These are phyloP conservation scores for Bretschneidera sinensis DNA, from an alignment of 345 rosid genomes.

Conservation along the genomic window DNA sequence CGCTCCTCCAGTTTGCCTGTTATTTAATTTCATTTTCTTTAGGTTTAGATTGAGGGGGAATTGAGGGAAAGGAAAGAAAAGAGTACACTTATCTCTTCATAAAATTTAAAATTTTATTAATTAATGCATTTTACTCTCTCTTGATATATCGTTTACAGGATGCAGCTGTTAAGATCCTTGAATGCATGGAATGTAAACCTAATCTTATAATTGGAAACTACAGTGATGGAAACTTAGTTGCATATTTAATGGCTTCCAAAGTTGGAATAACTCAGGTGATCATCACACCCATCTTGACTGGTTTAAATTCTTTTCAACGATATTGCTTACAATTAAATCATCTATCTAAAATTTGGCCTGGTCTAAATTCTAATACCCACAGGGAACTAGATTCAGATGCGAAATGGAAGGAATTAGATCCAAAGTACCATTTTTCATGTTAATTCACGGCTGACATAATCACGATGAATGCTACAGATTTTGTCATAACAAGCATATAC, in stretches of 20 bases:
- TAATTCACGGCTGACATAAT: conserved; percentile 85
- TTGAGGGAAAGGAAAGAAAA: no score
- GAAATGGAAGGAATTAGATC: conserved; percentile 79
- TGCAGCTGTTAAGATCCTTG: conserved; percentile 56
- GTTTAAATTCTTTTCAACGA: no score
- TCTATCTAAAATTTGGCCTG: no score
- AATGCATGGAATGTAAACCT: conserved; percentile 64
- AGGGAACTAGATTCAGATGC: conserved; percentile 89
- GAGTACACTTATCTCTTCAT: no score
- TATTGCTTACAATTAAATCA: no score
- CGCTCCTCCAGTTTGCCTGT: neutral
- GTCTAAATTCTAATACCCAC: no score
- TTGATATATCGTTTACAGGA: conserved; percentile 35
- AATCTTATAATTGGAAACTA: conserved; percentile 93
- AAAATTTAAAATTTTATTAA: no score
- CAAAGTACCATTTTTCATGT: conserved; percentile 88
- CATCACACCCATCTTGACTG: no score
- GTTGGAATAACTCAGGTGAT: conserved; percentile 82
- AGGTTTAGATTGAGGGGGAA: no score
- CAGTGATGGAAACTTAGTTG: conserved; percentile 90
- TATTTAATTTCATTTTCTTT: neutral
- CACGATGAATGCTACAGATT: conserved; percentile 85
- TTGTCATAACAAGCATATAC: conserved; percentile 70
- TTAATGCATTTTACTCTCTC: no score
- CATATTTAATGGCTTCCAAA: conserved; percentile 72